Evolutionary conservation across 306 rosid genomes (phyloP).

Genomic region (Fagus sylvatica): DNA sequence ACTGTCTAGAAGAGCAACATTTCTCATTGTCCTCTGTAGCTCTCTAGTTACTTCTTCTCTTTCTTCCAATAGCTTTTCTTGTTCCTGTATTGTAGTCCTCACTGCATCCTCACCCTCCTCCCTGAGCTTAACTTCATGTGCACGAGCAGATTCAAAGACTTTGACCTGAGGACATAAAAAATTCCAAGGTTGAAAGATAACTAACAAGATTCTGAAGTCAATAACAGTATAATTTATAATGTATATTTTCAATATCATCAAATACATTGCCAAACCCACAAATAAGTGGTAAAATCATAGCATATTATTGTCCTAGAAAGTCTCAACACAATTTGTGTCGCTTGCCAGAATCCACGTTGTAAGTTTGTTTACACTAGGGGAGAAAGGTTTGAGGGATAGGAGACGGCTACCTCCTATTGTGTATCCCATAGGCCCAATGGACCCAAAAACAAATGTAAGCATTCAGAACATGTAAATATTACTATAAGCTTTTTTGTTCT

Average conservation of each 20-base stretch:
- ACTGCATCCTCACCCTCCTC: constrained; percentile 58
- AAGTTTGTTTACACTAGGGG: background rate
- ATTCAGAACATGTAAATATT: background rate
- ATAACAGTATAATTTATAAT: background rate
- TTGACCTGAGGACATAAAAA: constrained; percentile 44
- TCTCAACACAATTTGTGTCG: background rate
- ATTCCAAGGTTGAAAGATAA: constrained; percentile 13
- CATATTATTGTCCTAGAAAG: background rate
- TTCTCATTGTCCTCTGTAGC: constrained; percentile 59
- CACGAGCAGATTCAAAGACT: constrained; percentile 48
- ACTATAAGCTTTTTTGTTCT: constrained; percentile 9
- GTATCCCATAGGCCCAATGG: background rate
- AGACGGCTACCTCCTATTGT: background rate
- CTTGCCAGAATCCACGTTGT: background rate
- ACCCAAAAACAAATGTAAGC: background rate
- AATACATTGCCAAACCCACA: background rate
- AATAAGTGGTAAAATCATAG: background rate
- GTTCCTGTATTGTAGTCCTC: constrained; percentile 46
- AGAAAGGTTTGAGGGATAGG: background rate
- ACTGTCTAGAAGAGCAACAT: constrained; percentile 57
- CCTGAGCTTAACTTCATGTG: constrained; percentile 53
- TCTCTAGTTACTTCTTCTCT: constrained; percentile 45
- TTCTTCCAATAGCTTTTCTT: constrained; percentile 51
- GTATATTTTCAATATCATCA: background rate
- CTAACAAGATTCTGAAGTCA: constrained; percentile 8